Evolutionary conservation across 257 asterid species (phyloP), one percentile per base, ranked within the genome.

Genomic region (Solanum gandarillasii): DNA sequence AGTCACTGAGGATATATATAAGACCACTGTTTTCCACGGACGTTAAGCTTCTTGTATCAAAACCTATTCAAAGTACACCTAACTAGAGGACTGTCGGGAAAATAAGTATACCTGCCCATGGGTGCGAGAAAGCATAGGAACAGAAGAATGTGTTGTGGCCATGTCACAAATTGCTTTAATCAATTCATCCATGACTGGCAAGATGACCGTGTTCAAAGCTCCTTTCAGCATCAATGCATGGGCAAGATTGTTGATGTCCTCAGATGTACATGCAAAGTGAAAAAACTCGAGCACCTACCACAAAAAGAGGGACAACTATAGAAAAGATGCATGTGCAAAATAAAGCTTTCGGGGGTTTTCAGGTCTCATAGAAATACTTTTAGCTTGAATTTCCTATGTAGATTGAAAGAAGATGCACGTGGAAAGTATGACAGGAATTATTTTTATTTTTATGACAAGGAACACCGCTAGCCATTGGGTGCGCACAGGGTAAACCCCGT

Each of bases 231-330:
- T 92, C 76, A 92, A 52, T 18, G 93, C 94, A 87, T 92, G 92
- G 55, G 94, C 92, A 62, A 92, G 92, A 76, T 92, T 92, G 91
- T 92, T 92, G 83, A 92, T 92, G 88, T 92, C 94, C 88, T 92
- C 94, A 48, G 93, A 91, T 36, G 94, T 92, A 86, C 94, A 92
- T 12, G 94, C 92, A 88, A 92, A 92, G 89, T 92, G 94, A 87
- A 92, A 90, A 86, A 92, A 92, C 76, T 92, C 94, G 52, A 91
- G 92, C 85, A 91, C 94, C 94, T 91, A 78, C 29, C 85, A 82
- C 31, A 29, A 7, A 34, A 55, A 65, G 81, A 75, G 83, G 38
- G 65, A 83, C 72, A 38, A 84, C 29, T 31, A 16, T 20, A 29
- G 25, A 31, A 36, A 21, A 36, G 5, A 74, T 35, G 83, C 52